Conservation (phyloP, 192 early-diverging fungal species). For the Backusella liffmaniae region DNA sequence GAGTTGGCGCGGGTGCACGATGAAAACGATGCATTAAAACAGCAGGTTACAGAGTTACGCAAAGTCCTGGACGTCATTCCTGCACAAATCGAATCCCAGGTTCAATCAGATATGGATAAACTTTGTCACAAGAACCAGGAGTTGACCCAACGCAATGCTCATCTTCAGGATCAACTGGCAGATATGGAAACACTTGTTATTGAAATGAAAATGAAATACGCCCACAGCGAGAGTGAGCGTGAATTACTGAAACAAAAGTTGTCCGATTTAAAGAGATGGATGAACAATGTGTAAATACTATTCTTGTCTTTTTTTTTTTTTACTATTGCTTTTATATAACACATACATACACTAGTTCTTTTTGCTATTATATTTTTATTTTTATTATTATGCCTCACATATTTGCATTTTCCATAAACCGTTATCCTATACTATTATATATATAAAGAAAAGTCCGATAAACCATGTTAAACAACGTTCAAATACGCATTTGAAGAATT, state of each 20-base stretch:
- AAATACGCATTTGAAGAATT: not conserved
- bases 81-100: constrained; percentile 54
- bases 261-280: constrained; percentile 62
- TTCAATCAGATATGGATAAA: constrained; percentile 70
- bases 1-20: constrained; percentile 53
- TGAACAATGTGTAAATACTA: constrained; percentile 27
- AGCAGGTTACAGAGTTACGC: constrained; percentile 60
- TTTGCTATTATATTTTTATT: constrained; percentile 7
- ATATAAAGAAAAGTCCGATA: not conserved
- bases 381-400: not conserved
- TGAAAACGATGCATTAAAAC: constrained; percentile 49
- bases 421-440: not conserved
- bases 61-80: constrained; percentile 48
- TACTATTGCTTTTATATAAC: not conserved
- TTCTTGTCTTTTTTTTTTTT: not conserved
- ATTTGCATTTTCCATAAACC: not conserved
- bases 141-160: constrained; percentile 62
- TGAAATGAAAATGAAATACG: constrained; percentile 76
- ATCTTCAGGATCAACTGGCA: constrained; percentile 60
- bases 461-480: not conserved
- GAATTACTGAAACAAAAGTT: constrained; percentile 64
- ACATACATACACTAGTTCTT: constrained; percentile 6
- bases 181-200: constrained; percentile 69
- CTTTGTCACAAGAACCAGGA: constrained; percentile 82
- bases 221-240: constrained; percentile 81